Base-by-base conservation (phyloP, 2,329 filamentous ascomycete genomes). In the Aphanocladium album region DNA sequence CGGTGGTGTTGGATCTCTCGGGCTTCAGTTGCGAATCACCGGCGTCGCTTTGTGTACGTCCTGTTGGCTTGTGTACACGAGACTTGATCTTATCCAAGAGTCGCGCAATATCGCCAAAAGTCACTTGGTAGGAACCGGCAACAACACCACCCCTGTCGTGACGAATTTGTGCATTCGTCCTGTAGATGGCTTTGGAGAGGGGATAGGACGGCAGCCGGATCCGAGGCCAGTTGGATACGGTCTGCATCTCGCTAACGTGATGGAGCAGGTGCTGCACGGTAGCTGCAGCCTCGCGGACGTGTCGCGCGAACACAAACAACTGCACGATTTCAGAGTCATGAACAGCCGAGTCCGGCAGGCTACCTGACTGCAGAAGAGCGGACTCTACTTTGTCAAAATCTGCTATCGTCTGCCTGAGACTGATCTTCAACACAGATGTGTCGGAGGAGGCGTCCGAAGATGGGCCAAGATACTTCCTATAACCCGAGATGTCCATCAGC, bases 81-180 rank as follows among this genome's bases (percentile, higher is more conserved):
- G 73, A 72, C 52, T 72, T 77, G 57, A 79, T 78, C 47, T 70
- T 72, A n/a, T 77, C 72, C 35, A 80, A 73, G n/a, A 79, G 68
- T 7, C 67, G 70, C 1, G 72, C 72, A 51, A 80, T 80, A 51
- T 78, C 76, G 16, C 66, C 69, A 63, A 80, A 80, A 11, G 77
- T 80, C 53, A 71, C 71, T 46, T 78, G 76, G 62, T 80, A 80
- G 65, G 74, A 72, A 67, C 80, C 80, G 5, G 82, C 82, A 5
- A 83, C 84, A 21, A 83, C 75, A 25, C 83, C 82, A 19, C 83
- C 83, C 62, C 83, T 75, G 66, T 86, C 83, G 64, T 86, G 83
- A 35, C 82, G 75, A 5, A 85, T 82, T 64, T 84, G 82, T 2
- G 78, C 75, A 65, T 85, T 85, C 6, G 80, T 79, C 37, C 82